Conservation (phyloP, 805 yeast genomes). For the Candida railenensis region DNA sequence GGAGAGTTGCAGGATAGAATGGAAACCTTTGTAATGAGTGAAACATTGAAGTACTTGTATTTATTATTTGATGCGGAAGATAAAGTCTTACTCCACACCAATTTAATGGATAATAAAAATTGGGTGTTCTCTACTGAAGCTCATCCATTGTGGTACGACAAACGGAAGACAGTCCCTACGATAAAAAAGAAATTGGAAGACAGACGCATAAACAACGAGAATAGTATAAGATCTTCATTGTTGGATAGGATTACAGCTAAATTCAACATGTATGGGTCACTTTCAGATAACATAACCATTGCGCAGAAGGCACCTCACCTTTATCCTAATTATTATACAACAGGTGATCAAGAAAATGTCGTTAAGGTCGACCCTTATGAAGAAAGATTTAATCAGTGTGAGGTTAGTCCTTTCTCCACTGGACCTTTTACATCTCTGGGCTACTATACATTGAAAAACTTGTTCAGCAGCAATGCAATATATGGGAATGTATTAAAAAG, state of each 20-base stretch:
- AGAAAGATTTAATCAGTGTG: slow-evolving; percentile 26
- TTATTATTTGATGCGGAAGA: slow-evolving; percentile 73
- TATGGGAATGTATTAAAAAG: slow-evolving; percentile 39
- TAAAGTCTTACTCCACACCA: slow-evolving; percentile 32
- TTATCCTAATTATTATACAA: neutral
- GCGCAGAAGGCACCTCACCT: slow-evolving; percentile 3
- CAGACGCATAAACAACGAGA: neutral
- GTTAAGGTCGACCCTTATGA: slow-evolving; percentile 17
- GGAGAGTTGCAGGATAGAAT: slow-evolving; percentile 72
- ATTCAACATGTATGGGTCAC: neutral
- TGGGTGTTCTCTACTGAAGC: slow-evolving; percentile 83
- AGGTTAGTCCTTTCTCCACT: slow-evolving; percentile 22
- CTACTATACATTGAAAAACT: slow-evolving; percentile 33
- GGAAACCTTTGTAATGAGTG: slow-evolving; percentile 90
- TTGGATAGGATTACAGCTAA: slow-evolving; percentile 11
- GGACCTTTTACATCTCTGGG: slow-evolving; percentile 31
- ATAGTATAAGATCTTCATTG: neutral
- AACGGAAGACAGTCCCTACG: slow-evolving; percentile 1
- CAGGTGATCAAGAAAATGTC: slow-evolving; percentile 4
- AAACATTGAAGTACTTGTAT: slow-evolving; percentile 80
- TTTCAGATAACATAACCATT: neutral
- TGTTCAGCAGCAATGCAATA: slow-evolving; percentile 46
- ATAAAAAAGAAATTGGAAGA: neutral
- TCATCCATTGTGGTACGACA: slow-evolving; percentile 79
- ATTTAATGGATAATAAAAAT: slow-evolving; percentile 39